Percentiles rank a stretch among this genome's conserved stretches.
Conservation (phyloP, 2,329 filamentous ascomycete species). For the Ceratocystis lukuohia region DNA sequence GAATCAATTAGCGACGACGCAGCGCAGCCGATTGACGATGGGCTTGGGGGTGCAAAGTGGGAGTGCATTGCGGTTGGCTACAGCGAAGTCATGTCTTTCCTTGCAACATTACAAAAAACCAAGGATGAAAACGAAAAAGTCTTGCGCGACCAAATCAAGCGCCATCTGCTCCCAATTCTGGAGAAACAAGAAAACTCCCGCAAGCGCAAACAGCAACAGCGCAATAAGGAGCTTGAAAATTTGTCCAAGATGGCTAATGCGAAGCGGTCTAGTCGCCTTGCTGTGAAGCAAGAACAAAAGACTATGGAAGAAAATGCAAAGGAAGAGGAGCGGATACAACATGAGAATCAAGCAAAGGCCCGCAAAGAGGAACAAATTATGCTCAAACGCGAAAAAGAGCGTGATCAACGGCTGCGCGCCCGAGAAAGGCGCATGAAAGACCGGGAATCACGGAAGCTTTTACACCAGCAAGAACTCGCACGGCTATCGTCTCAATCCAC, state of each 20-base stretch:
- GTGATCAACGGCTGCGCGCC: constrained; percentile 67
- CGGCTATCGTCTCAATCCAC: constrained; percentile 42
- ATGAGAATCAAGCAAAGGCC: constrained; percentile 50
- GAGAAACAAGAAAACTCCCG: constrained; percentile 64
- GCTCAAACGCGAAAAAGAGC: constrained; percentile 51
- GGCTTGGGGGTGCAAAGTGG: constrained; percentile 69
- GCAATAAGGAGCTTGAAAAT: constrained; percentile 67
- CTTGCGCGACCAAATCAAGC: constrained; percentile 55
- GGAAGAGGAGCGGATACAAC: constrained; percentile 19
- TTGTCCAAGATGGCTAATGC: constrained; percentile 82
- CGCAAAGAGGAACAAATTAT: constrained; percentile 50
- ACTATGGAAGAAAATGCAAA: constrained; percentile 14
- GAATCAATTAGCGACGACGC: constrained; percentile 20
- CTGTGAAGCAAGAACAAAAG: constrained; percentile 32
- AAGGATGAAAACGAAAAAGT: constrained; percentile 76
- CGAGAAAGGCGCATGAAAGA: constrained; percentile 77
- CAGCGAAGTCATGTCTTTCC: constrained; percentile 58
- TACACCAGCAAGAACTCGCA: constrained; percentile 71
- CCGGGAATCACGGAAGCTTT: constrained; percentile 67
- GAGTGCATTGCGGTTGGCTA: constrained; percentile 79
- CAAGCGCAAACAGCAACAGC: constrained; percentile 53
- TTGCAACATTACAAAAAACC: constrained; percentile 58
- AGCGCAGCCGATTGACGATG: constrained; percentile 37
- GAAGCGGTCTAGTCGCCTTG: constrained; percentile 83
- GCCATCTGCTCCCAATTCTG: constrained; percentile 71